Evolutionary conservation across 2,329 filamentous ascomycete genomes (phyloP).

Genomic region (Fusarium sp.): DNA sequence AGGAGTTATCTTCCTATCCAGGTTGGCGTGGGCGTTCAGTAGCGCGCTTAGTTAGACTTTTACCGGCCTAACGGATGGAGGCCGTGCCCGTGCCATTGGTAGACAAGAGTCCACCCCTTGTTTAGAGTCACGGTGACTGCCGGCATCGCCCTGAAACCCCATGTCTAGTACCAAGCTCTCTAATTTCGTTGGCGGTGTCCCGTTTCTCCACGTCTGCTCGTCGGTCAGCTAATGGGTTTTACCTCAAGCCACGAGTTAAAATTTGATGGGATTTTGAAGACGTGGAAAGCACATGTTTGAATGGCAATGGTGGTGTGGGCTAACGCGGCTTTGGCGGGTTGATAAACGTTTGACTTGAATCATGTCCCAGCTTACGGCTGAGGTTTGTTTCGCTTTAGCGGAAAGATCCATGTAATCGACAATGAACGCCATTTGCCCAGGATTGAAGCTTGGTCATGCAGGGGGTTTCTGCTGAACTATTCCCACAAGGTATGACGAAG

Average conservation of each 20-base stretch:
- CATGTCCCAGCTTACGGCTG: conserved; percentile 5
- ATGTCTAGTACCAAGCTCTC: not conserved
- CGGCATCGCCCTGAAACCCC: not conserved
- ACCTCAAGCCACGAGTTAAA: not conserved
- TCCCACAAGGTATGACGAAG: not conserved
- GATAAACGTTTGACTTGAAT: conserved; percentile 4
- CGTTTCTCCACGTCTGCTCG: not conserved
- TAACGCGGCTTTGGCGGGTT: not conserved
- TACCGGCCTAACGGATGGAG: conserved; percentile 16
- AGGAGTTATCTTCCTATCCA: conserved; percentile 3
- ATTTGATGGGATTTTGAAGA: not conserved
- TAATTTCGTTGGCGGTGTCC: conserved; percentile 3
- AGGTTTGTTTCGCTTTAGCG: conserved; percentile 4
- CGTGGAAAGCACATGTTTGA: not conserved
- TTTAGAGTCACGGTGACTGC: not conserved
- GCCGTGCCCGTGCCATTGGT: conserved; percentile 13
- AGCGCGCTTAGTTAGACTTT: not conserved
- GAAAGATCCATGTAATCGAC: conserved; percentile 11
- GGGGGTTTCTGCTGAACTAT: conserved; percentile 1
- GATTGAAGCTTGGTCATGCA: not conserved
- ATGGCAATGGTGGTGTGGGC: not conserved
- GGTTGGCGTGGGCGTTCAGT: conserved; percentile 4
- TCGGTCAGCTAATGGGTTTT: not conserved
- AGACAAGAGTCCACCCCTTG: not conserved
- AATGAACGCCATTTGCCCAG: conserved; percentile 1